Evolutionary conservation across 164 flowering plant species (phyloP), one percentile per base, ranked within the genome.

Genomic region (Vitis rotundifolia): DNA sequence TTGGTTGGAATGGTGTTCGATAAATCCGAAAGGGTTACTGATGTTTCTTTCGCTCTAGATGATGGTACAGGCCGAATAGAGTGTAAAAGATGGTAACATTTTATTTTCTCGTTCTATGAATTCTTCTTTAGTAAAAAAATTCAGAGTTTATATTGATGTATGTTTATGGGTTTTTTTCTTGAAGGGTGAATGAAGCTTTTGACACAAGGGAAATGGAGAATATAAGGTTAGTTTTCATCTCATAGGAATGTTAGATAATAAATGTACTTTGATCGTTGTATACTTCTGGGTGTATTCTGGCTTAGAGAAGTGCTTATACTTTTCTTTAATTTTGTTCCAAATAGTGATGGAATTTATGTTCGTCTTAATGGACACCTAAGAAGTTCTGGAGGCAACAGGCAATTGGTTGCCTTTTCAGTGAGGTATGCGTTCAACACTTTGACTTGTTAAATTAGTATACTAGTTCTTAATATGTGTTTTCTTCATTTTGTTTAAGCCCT

Each of bases 51-150:
- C 73, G 55, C 66, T 22, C 66, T 90, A 0, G 94, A 90, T 63
- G 94, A 90, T 76, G 94, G 94, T 61, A 90, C 94, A 1, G 94
- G 92, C 9, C 72, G 78, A 63, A 73, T 88, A 31, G 77, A 63
- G 9, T 86, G 92, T 64, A 76, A 71, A 63, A 81, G 91, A 88
- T 90, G 94, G 94, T 88, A 82, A 55, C 44, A 6, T 3, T 37
- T 37, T 37, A 0, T 37, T 37, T 37, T 37, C 44, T 37, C 44
- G 7, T 22, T n/a, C 2, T 59, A 12, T 61, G 13, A 8, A 13
- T 49, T 48, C 13, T 55, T n/a, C 31, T 37, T 61, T 16, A 2
- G 44, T 37, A 15, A 63, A 47, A 1, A n/a, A 64, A 44, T 48
- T 14, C 5, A 29, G 51, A 19, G 63, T 52, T 68, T 37, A 15